Base-by-base conservation (phyloP, 2,329 filamentous ascomycete species). In the Didymella glomerata region DNA sequence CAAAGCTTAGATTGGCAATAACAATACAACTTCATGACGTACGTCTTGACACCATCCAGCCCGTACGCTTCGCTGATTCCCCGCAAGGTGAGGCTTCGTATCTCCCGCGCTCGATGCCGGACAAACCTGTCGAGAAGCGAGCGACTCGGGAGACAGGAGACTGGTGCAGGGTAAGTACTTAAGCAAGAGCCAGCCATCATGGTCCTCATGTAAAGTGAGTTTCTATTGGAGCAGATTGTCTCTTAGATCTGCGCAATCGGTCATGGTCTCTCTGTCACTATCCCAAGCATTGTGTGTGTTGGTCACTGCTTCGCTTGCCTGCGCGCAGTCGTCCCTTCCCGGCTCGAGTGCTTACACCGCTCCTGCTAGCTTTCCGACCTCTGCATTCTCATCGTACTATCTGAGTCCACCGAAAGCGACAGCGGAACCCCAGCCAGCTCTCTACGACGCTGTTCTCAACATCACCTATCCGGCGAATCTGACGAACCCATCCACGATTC, bases 401-500 rank as follows among this genome's bases (percentile, higher is more conserved):
- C 14, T 47, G 16, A 47, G 8, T 8, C 50, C 50, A 40, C 42
- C 42, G 14, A 54, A 54, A 22, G 42, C 42, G 5, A 54, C 50
- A 1, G 41, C 50, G 22, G 50, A 54, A 32, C 50, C 50, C 14
- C 50, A 54, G 28, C 50, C 50, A 18, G 50, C 42, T 22, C 41
- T 54, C 30, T 40, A 54, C 42, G 50, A 54, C n/a, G 41, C 50
- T 8, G 50, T 54, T 38, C 50, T 54, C 32, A 54, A 54, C 18
- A 38, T 46, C 22, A 54, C 50, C 4, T 54, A 54, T 18, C 50
- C 42, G 11, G 16, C 30, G 5, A 54, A 54, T 13, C 50, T 54
- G 18, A 54, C 50, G n/a, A 54, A 54, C 16, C 50, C 50, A 27
- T 36, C 16, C 24, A 54, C 50, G 13, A 46, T 54, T 2, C 50